Conservation (phyloP, 2,329 filamentous ascomycete species). For the Cercospora sp. region DNA sequence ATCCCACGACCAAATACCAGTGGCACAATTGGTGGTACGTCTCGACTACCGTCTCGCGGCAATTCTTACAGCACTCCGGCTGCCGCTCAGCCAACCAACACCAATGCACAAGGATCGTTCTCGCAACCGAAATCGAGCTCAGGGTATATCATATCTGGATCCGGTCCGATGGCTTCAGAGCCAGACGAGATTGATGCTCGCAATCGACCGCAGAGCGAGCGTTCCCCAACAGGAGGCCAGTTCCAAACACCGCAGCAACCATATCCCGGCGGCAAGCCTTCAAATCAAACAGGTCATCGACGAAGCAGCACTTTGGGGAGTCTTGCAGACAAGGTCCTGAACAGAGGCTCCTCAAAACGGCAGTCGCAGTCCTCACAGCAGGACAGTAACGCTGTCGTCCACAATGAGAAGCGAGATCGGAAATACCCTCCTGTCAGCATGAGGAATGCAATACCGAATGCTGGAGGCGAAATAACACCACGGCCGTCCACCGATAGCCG, state of each 20-base stretch:
- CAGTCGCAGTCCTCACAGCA: conserved; percentile 39
- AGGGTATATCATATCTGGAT: conserved; percentile 69
- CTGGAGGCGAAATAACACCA: conserved; percentile 52
- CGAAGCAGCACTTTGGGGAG: conserved; percentile 57
- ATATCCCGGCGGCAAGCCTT: conserved; percentile 66
- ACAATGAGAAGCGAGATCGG: conserved; percentile 60
- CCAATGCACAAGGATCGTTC: conserved; percentile 85
- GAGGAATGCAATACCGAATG: conserved; percentile 67
- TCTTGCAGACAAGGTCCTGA: conserved; percentile 80
- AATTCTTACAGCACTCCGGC: conserved; percentile 83
- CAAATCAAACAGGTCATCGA: conserved; percentile 64
- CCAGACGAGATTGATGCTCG: conserved; percentile 50
- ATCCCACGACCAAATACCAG: conserved; percentile 72
- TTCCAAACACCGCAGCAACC: conserved; percentile 53
- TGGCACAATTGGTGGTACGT: conserved; percentile 65
- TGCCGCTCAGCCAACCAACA: conserved; percentile 81
- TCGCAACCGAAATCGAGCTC: conserved; percentile 68
- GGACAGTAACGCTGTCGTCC: conserved; percentile 46
- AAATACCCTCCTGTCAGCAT: conserved; percentile 91
- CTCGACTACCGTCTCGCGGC: conserved; percentile 68
- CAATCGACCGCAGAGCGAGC: conserved; percentile 58
- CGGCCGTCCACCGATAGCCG: conserved; percentile 52
- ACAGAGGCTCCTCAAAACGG: conserved; percentile 56
- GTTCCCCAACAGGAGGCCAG: conserved; percentile 48
- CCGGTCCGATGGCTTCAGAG: conserved; percentile 57